Evolutionary conservation across 371 early-diverging fungal species (phyloP).

Genomic region (Mucor lusitanicus): DNA sequence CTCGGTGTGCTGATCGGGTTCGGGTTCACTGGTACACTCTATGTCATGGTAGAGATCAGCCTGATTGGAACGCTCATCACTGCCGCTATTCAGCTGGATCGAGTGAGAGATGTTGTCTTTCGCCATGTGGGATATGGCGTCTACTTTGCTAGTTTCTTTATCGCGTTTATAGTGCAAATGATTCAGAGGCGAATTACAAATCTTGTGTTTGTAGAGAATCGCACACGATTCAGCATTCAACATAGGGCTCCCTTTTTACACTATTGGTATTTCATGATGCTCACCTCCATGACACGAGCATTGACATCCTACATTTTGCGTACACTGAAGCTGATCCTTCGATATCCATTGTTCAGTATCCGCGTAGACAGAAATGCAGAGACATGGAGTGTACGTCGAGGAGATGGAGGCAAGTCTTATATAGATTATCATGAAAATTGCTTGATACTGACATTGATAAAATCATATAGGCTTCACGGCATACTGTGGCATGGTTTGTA

Average conservation of each 20-base stretch:
- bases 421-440: not conserved
- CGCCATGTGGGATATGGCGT: slow-evolving; percentile 40
- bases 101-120: slow-evolving; percentile 32
- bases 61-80: slow-evolving; percentile 39
- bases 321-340: slow-evolving; percentile 36
- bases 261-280: slow-evolving; percentile 57
- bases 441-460: not conserved
- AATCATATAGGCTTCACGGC: slow-evolving; percentile 36
- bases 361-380: slow-evolving; percentile 55
- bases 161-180: slow-evolving; percentile 45
- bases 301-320: slow-evolving; percentile 53
- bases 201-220: slow-evolving; percentile 38
- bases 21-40: slow-evolving; percentile 52
- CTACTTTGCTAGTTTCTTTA: slow-evolving; percentile 48
- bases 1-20: slow-evolving; percentile 51
- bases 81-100: slow-evolving; percentile 34
- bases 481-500: slow-evolving; percentile 52
- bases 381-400: slow-evolving; percentile 56
- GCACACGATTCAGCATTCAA: slow-evolving; percentile 34
- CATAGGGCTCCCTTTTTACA: slow-evolving; percentile 47
- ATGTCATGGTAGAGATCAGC: slow-evolving; percentile 43
- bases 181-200: slow-evolving; percentile 47
- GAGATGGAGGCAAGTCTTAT: slow-evolving; percentile 41
- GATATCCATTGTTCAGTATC: slow-evolving; percentile 50
- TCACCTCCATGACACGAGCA: slow-evolving; percentile 52